A percentile compares a stretch with the other conserved stretches of the same genome.
These are phyloP conservation scores for Lactifluus rugatus DNA, from an alignment of 768 basidiomycete species.

Conservation along the genomic window DNA sequence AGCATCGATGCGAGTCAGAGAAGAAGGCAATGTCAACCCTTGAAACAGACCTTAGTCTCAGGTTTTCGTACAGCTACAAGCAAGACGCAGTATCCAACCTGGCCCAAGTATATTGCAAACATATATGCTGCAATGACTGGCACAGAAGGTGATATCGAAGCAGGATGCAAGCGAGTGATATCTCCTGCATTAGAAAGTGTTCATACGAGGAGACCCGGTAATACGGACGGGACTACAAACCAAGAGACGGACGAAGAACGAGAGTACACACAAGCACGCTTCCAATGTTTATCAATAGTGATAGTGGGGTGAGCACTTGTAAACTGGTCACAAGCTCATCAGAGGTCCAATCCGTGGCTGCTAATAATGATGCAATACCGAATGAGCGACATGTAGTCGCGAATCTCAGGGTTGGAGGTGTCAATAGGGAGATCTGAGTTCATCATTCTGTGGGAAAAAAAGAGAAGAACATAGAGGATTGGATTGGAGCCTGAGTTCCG, in stretches of 20 bases:
- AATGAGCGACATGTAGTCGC: conserved; percentile 57
- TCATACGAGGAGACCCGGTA: neutral
- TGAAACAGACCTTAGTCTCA: conserved; percentile 62
- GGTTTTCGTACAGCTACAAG: conserved; percentile 60
- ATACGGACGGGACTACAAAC: conserved; percentile 25
- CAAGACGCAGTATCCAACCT: conserved; percentile 77
- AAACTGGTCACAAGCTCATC: conserved; percentile 34
- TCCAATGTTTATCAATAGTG: conserved; percentile 72
- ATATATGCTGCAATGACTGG: conserved; percentile 52
- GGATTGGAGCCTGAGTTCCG: neutral
- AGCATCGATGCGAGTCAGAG: conserved; percentile 12
- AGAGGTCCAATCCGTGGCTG: neutral
- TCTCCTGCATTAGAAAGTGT: conserved; percentile 31
- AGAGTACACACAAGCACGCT: conserved; percentile 58
- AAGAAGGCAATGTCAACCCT: neutral
- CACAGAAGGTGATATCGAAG: conserved; percentile 61
- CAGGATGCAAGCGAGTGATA: conserved; percentile 46
- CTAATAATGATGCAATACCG: conserved; percentile 28
- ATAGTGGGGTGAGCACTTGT: conserved; percentile 81
- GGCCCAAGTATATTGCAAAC: conserved; percentile 47
- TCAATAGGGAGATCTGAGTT: conserved; percentile 45
- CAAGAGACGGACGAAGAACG: conserved; percentile 55
- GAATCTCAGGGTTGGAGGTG: conserved; percentile 48
- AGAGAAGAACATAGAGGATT: neutral
- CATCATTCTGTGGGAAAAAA: conserved; percentile 29